Evolutionary conservation across 2,329 filamentous ascomycete species (phyloP), one percentile per base, ranked within the genome.

Genomic region (Ophiostoma piceae): DNA sequence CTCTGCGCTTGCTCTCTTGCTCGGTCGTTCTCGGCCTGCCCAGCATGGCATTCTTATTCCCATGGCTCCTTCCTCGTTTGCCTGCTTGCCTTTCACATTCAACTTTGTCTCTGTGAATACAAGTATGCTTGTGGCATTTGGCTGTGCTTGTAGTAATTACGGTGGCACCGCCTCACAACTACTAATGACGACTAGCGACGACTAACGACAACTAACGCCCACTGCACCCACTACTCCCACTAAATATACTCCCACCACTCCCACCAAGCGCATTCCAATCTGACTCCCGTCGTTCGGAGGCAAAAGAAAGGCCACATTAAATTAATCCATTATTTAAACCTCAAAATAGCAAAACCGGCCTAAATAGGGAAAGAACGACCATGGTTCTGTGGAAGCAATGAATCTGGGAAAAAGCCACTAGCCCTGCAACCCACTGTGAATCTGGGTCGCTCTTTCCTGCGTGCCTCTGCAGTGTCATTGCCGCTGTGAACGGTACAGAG

Each of bases 241-340:
- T 54, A 62, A 22, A 47, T 47, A 47, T 47, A 57, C 51, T 57
- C 22, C 51, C 12, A 47, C 67, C 67, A 68, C 54, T 64, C 57
- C 54, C 35, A 62, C 67, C 67, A 62, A 14, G 26, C 54, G 67
- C 67, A 51, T 68, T 68, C 57, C 67, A 65, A 68, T 39, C 35
- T 65, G 57, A 68, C 57, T 37, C 57, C 57, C 69, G 69, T 62
- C 67, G 43, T 19, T 66, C 69, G 67, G 67, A 71, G 69, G 69
- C 62, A 60, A 47, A 22, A 26, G 9, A 43, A 43, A 43, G 7
- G n/a, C 12, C n/a, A 22, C 19, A 43, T 43, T 66, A 47, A 66
- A 32, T 41, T 14, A 43, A 43, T 66, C 16, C 22, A 39, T 66
- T 6, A 66, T 29, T 29, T 29, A 35, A 35, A 47, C 26, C 14